phyloP scores from a whole-genome alignment of 1,284 basidiomycete genomes.

The Puccinia horiana region DNA sequence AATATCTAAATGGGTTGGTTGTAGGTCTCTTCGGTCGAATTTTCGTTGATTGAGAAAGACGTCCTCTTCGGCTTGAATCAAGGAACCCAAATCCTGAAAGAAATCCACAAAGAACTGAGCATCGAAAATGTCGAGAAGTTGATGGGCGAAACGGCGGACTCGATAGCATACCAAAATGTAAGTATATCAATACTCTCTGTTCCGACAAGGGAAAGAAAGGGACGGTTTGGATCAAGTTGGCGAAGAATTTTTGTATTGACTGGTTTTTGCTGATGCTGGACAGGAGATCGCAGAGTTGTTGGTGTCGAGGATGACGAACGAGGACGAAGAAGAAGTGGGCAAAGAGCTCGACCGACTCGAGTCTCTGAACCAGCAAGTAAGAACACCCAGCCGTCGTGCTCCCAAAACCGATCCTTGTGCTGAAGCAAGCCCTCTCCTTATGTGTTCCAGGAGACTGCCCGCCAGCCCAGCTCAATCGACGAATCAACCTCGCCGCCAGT shows the following conservation, averaged over 20 bases:
- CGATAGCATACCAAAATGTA: constrained; percentile 77
- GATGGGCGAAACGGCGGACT: constrained; percentile 87
- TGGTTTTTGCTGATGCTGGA: neutral
- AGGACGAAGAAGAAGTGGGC: constrained; percentile 92
- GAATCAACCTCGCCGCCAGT: neutral
- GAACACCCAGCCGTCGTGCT: too few species aligned
- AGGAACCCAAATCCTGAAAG: constrained; percentile 86
- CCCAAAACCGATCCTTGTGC: too few species aligned
- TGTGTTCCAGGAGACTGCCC: neutral
- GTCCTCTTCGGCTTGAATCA: constrained; percentile 88
- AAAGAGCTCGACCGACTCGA: constrained; percentile 65
- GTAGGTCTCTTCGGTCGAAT: constrained; percentile 78
- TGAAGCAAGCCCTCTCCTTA: too few species aligned
- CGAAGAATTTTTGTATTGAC: too few species aligned
- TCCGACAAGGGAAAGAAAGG: neutral
- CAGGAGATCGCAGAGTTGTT: constrained; percentile 84
- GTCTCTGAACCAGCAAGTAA: constrained; percentile 9
- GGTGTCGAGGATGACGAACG: constrained; percentile 74
- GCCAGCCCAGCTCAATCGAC: neutral
- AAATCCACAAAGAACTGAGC: constrained; percentile 91
- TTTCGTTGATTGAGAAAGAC: constrained; percentile 88
- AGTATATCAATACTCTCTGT: neutral
- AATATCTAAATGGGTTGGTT: constrained; percentile 51
- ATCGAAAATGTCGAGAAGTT: constrained; percentile 88
- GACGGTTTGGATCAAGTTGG: too few species aligned